Base-by-base conservation (phyloP, 2,329 filamentous ascomycete species). In the Phyllosticta capitalensis region DNA sequence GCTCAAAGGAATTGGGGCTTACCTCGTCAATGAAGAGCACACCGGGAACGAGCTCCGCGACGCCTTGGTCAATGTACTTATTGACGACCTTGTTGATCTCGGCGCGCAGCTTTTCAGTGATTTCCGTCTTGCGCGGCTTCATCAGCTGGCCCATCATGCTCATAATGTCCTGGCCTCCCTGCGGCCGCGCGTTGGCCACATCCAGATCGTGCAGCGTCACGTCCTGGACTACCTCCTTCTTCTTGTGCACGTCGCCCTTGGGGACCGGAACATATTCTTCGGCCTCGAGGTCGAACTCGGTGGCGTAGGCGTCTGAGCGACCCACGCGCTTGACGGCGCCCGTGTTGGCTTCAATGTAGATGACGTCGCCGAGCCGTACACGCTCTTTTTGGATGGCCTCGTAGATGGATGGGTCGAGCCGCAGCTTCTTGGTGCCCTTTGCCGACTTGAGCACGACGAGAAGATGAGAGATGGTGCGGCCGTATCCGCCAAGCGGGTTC, bases 81-180 rank as follows among this genome's bases (percentile, higher is more conserved):
- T 91, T 96, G 66, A 99, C 94, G 28, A 99, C 92, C 79, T 97
- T 97, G 83, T 99, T 96, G 79, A 99, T 97, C 78, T 99, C 94
- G 59, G 84, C 80, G 62, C 94, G 85, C 69, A 99, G 79, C 79
- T 99, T 99, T 76, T 99, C 94, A 28, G 94, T 99, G 70, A 99
- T 97, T 74, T 99, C 94, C 5, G 94, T 99, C 86, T 96, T 96
- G 80, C 95, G 95, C 63, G 94, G 94, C 82, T 97, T 97, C 91
- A 97, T 96, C 70, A 99, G 78, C 76, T 99, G 94, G 68, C 94
- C 94, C 92, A 99, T 97, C 94, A 99, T 97, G 79, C 92, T 96
- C 92, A 99, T 97, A 65, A 99, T 95, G 74, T 99, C 94, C 79
- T 99, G 94, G 52, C 94, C 94, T 57, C 94, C 94, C 78, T 97